Evolutionary conservation across 2,329 filamentous ascomycete genomes (phyloP), one percentile per base, ranked within the genome.

Genomic region (Xylaria sp.): DNA sequence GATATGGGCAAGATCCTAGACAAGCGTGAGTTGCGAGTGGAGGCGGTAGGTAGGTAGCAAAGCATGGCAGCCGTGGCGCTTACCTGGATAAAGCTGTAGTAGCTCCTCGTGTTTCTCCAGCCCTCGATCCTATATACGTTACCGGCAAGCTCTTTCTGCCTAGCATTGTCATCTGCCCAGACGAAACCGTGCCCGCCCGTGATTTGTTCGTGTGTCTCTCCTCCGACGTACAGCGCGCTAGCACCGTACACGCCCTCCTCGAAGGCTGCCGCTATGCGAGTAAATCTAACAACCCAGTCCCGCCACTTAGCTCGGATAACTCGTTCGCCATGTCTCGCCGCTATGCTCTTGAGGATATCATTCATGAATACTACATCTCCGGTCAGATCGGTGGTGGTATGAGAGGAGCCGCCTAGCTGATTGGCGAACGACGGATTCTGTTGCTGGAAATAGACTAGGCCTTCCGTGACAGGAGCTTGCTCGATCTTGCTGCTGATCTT

Each of bases 211-310:
- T 84, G 81, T 71, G 93, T 91, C 67, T 92, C 90, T 11, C 89
- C 87, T 4, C 91, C 91, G 60, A 97, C 92, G 72, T 93, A 92
- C 33, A 99, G 82, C 33, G 93, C 92, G 60, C 91, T 96, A 11
- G 92, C 92, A 27, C 95, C 96, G 71, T 97, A 99, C 3, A 99
- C 95, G 35, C 87, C 90, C 77, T 99, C 95, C 74, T 99, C 95
- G 68, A 98, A 98, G 11, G 93, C 92, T 1, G 95, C 92, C 1
- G 95, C 89, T 48, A 99, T 90, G 47, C 95, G 88, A 0, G 93
- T 95, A 73, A 99, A 98, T 74, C 93, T 95, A 58, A 90, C 83
- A n/a, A 98, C 89, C 88, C 95, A 99, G 63, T 92, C 90, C 17
- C 93, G 87, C 90, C 93, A 98, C 77, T 96, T 97, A 31, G 92